phyloP scores from a whole-genome alignment of 331 rosid species.

The Phaseolus coccineus region DNA sequence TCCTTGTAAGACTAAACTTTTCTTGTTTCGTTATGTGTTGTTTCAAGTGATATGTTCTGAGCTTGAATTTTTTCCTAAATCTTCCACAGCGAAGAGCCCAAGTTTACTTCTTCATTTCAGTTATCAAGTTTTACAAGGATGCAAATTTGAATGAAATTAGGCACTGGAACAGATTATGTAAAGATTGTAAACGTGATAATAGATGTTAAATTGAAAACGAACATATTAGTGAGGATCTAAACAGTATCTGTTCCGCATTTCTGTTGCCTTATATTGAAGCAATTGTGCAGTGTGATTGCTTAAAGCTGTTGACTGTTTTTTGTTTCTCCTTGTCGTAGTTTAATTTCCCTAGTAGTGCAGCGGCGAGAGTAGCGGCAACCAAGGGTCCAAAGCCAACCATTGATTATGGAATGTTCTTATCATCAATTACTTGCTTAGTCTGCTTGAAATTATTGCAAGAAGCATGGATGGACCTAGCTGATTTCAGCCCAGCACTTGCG shows the following conservation, averaged over 20 bases:
- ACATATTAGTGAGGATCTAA: neutral
- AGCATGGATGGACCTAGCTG: slow-evolving; percentile 16
- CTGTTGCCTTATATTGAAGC: neutral
- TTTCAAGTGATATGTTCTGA: neutral
- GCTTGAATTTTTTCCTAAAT: too few species aligned
- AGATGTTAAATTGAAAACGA: neutral
- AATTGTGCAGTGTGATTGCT: neutral
- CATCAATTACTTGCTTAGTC: slow-evolving; percentile 10
- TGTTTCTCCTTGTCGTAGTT: neutral
- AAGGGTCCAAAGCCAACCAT: neutral
- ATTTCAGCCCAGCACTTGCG: slow-evolving; percentile 21
- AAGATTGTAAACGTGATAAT: neutral
- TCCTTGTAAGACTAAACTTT: neutral
- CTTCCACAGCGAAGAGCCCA: neutral
- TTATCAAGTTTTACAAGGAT: neutral
- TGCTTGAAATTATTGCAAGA: slow-evolving; percentile 6
- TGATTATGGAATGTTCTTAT: neutral
- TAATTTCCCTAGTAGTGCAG: neutral
- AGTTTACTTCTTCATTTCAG: neutral
- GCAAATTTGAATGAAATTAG: neutral
- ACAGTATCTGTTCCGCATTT: neutral
- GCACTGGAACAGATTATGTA: neutral
- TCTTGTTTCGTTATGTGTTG: slow-evolving; percentile 9
- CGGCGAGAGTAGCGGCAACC: slow-evolving; percentile 22
- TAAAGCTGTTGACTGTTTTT: neutral